Base-by-base conservation (phyloP, 192 early-diverging fungal species). In the Coemansia sp. region DNA sequence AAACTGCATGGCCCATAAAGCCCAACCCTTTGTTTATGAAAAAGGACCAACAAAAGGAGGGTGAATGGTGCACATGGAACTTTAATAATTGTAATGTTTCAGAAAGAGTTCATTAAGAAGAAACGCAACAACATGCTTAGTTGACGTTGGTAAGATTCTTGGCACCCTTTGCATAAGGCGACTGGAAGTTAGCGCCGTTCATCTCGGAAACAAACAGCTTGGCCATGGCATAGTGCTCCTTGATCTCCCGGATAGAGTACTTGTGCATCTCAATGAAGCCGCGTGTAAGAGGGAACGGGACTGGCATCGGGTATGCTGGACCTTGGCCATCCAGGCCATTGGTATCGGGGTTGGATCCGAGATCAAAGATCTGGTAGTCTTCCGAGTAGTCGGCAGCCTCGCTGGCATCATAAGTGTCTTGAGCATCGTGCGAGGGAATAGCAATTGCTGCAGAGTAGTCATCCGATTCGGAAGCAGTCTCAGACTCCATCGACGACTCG, bases 181-280 rank as follows among this genome's bases (percentile, higher is more conserved):
- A 78, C 60, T 71, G 68, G 65, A 72, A 78, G 15, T 56, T 60
- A 37, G 48, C 57, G 31, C 39, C 33, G 53, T 70, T 78, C 59
- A 78, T 58, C 40, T 78, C 75, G 26, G 19, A n/a, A 14, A 72
- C 69, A 68, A 78, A 78, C 59, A 68, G 53, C 49, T 31, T 55
- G 38, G 73, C 67, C 28, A 59, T 23, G 5, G 28, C 21, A 33
- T 77, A 77, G 67, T 66, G 41, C 63, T 65, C 33, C 55, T 59
- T 68, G 56, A 78, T 53, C 44, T 68, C 68, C 13, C 16, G 39
- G 23, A 53, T 38, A 31, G 68, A 63, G 57, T 71, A 62, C 36
- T 55, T 51, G 64, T 71, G 68, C 75, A 78, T 78, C 61, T 57
- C 42, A 50, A 71, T 58, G 43, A 55, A 71, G 48, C 38, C 21